A percentile compares a stretch with the other conserved stretches of the same genome.
Evolutionary conservation across 1,284 basidiomycete species (phyloP).

Genomic region (Abortiporus biennis): DNA sequence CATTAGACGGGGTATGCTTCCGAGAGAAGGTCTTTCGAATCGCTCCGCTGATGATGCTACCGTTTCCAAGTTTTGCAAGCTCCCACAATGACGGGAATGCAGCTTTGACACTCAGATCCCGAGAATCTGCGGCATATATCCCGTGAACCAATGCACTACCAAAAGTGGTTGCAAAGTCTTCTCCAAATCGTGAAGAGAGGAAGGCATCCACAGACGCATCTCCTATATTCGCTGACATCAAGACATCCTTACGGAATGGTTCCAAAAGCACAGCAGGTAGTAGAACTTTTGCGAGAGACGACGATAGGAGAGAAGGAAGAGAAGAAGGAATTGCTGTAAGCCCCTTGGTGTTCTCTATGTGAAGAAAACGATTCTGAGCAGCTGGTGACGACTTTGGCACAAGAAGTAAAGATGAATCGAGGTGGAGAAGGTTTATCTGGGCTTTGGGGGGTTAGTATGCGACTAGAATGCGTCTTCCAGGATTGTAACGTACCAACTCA

Average conservation of each 20-base stretch:
- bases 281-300: slow-evolving; percentile 46
- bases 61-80: slow-evolving; percentile 43
- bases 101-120: slow-evolving; percentile 68
- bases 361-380: slow-evolving; percentile 70
- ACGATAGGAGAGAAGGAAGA: slow-evolving; percentile 33
- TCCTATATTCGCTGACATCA: slow-evolving; percentile 38
- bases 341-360: slow-evolving; percentile 46
- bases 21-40: slow-evolving; percentile 23
- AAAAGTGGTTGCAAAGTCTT: slow-evolving; percentile 65
- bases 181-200: slow-evolving; percentile 72
- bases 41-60: background rate
- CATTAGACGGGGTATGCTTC: too few relatives aligned
- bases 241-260: slow-evolving; percentile 32
- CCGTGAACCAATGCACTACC: slow-evolving; percentile 88
- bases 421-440: slow-evolving; percentile 70
- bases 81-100: slow-evolving; percentile 75
- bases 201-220: slow-evolving; percentile 78
- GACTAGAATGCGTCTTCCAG: too few relatives aligned
- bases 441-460: slow-evolving; percentile 10
- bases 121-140: slow-evolving; percentile 86
- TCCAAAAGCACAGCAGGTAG: slow-evolving; percentile 55
- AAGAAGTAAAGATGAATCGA: slow-evolving; percentile 54
- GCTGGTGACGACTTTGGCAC: slow-evolving; percentile 64
- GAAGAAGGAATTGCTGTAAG: slow-evolving; percentile 42
- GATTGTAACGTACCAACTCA: slow-evolving; percentile 80